Conservation (phyloP, 257 asterid species). For the Coffea canephora region DNA sequence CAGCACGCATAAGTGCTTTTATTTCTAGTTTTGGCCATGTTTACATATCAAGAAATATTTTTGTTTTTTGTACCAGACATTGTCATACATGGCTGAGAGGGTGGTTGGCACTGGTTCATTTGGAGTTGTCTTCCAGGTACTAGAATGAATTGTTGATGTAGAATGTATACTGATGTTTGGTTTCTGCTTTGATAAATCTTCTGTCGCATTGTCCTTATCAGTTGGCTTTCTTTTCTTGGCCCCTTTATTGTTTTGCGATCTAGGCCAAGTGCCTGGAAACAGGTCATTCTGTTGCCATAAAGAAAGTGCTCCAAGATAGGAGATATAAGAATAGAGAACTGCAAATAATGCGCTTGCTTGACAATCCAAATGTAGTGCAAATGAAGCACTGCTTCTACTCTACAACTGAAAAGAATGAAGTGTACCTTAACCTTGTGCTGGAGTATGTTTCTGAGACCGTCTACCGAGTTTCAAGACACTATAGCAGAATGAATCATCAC, state of each 20-base stretch:
- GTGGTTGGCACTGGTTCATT: conserved; percentile 57
- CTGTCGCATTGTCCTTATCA: neutral
- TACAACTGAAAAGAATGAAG: conserved; percentile 77
- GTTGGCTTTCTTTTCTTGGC: neutral
- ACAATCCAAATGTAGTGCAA: conserved; percentile 70
- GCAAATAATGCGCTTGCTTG: conserved; percentile 68
- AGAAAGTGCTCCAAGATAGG: conserved; percentile 90
- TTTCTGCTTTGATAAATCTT: neutral
- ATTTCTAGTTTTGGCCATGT: neutral
- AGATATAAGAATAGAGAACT: conserved; percentile 93
- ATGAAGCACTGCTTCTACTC: conserved; percentile 82
- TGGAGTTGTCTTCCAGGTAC: conserved; percentile 84
- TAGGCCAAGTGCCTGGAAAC: conserved; percentile 89
- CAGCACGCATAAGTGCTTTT: neutral
- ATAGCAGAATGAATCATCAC: conserved; percentile 63
- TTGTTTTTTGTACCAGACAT: conserved; percentile 40
- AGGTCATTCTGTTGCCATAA: conserved; percentile 76
- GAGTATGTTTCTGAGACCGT: conserved; percentile 86
- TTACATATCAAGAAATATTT: neutral
- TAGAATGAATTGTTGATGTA: neutral
- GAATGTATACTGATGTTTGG: neutral
- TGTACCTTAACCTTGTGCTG: conserved; percentile 79
- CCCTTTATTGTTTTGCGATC: neutral
- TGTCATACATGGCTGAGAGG: conserved; percentile 64
- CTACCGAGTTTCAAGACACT: conserved; percentile 75